Base-by-base conservation (phyloP, 2,329 filamentous ascomycete species). In the Biscogniauxia mediterranea region DNA sequence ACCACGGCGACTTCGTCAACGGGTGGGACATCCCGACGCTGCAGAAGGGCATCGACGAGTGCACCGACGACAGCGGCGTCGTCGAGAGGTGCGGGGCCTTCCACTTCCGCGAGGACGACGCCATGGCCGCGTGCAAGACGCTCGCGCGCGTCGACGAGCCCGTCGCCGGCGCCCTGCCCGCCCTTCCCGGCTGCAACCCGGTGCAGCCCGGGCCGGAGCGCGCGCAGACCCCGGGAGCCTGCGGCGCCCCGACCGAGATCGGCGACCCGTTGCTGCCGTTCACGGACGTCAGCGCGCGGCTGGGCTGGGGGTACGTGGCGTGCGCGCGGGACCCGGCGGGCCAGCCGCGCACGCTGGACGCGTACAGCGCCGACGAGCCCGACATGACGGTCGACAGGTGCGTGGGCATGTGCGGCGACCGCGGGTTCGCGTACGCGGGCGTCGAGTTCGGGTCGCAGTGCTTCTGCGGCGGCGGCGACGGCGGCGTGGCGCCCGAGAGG, bases 1-100 rank as follows among this genome's bases (percentile, higher is more conserved):
- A 81, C 68, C 84, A 87, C 69, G 83, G 79, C 52, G 84, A 88
- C 71, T 88, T 87, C 70, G 28, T 83, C 38, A 87, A 85, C 71
- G 85, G 85, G 5, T 87, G 85, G 85, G 78, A 87, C 57, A 70
- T 79, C 0, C 63, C 73, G 1, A 73, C 77, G 8, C 78, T 87
- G 5, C 80, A 85, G 57, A 71, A 73, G 0, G 84, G 82, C 9
- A 75, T 85, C 65, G 74, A 81, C 57, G 74, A 73, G 23, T 86
- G 85, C 71, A 79, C 71, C 55, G 75, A 74, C 56, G 64, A 74
- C 25, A 79, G 73, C 59, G 82, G 81, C 23, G 68, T 71, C 9
- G 74, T 83, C 32, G 74, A 78, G 52, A 70, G 77, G 54, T 84
- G 79, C 68, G 70, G 69, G 3, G 70, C 74, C 19, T 80, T 82